Evolutionary conservation across 129 eudicot genomes (phyloP).

Genomic region (Helianthus tuberosus): DNA sequence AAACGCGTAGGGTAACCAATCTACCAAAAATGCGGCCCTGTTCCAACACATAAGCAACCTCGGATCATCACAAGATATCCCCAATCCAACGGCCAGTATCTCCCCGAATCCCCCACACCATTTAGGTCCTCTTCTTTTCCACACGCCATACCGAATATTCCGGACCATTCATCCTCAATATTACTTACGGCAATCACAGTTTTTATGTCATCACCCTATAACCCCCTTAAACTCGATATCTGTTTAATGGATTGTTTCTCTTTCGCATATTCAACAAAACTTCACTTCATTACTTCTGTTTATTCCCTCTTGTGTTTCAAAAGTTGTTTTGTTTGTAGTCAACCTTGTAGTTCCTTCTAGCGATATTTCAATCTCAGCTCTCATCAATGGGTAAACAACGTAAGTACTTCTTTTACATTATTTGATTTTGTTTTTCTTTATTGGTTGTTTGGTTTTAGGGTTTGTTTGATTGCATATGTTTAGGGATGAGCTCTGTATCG

Average conservation of each 20-base stretch:
- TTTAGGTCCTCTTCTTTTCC: conserved; percentile 23
- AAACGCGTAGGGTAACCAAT: conserved; percentile 10
- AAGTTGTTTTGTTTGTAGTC: conserved; percentile 10
- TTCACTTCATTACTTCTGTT: conserved; percentile 9
- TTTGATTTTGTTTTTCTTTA: not conserved
- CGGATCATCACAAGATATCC: not conserved
- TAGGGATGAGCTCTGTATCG: too few species aligned
- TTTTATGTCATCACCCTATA: not conserved
- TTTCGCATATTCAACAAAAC: not conserved
- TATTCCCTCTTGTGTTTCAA: not conserved
- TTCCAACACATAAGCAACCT: conserved; percentile 14
- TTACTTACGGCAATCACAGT: conserved; percentile 9
- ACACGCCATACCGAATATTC: conserved; percentile 39
- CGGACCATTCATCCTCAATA: conserved; percentile 28
- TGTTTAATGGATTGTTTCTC: conserved; percentile 15
- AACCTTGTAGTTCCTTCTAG: conserved; percentile 11
- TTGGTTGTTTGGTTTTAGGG: conserved; percentile 16
- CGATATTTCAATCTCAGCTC: conserved; percentile 21
- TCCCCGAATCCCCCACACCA: not conserved
- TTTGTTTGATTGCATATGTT: not conserved
- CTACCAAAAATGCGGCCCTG: not conserved
- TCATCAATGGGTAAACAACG: conserved; percentile 44
- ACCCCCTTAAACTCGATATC: not conserved
- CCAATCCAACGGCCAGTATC: conserved; percentile 32
- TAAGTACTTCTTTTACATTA: conserved; percentile 19